A percentile compares a stretch with the other conserved stretches of the same genome.
Evolutionary conservation across 768 basidiomycete genomes (phyloP).

Genomic region (Xanthoconium purpureum): DNA sequence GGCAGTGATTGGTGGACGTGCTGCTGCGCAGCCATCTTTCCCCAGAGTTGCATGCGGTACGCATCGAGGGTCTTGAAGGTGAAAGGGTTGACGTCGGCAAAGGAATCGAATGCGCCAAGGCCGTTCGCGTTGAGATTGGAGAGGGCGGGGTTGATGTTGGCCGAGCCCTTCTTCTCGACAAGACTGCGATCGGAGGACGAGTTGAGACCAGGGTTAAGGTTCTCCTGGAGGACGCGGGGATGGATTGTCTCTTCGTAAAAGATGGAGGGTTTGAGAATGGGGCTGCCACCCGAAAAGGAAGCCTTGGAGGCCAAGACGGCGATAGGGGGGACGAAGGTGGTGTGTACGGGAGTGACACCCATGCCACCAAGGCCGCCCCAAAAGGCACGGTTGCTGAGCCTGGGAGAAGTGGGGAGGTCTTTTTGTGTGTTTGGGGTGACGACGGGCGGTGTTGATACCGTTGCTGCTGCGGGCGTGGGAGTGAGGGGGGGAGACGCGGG

Average conservation of each 20-base stretch:
- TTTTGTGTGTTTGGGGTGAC: slow-evolving; percentile 74
- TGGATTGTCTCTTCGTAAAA: slow-evolving; percentile 31
- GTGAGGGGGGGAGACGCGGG: slow-evolving; percentile 42
- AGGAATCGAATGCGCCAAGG: slow-evolving; percentile 64
- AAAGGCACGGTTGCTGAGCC: slow-evolving; percentile 52
- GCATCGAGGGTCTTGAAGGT: slow-evolving; percentile 85
- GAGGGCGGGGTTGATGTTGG: slow-evolving; percentile 30
- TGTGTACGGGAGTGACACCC: slow-evolving; percentile 82
- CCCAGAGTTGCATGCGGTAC: slow-evolving; percentile 91
- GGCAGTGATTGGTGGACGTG: slow-evolving; percentile 40
- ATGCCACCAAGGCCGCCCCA: slow-evolving; percentile 79
- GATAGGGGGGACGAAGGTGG: slow-evolving; percentile 75
- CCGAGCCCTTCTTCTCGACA: slow-evolving; percentile 33
- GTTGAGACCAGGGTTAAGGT: slow-evolving; percentile 30
- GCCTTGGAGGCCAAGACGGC: slow-evolving; percentile 31
- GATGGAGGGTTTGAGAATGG: slow-evolving; percentile 30
- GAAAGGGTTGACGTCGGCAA: slow-evolving; percentile 78
- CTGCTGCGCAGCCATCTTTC: slow-evolving; percentile 80
- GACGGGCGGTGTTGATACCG: slow-evolving; percentile 28
- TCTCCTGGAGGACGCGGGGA: slow-evolving; percentile 21
- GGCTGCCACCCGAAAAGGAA: slow-evolving; percentile 24
- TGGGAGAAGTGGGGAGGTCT: slow-evolving; percentile 65
- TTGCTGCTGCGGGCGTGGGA: slow-evolving; percentile 17
- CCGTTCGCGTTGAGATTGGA: slow-evolving; percentile 27
- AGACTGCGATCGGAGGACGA: slow-evolving; percentile 7